Evolutionary conservation across 1,284 basidiomycete genomes (phyloP), one percentile per base, ranked within the genome.

Genomic region (Ustilago tritici): DNA sequence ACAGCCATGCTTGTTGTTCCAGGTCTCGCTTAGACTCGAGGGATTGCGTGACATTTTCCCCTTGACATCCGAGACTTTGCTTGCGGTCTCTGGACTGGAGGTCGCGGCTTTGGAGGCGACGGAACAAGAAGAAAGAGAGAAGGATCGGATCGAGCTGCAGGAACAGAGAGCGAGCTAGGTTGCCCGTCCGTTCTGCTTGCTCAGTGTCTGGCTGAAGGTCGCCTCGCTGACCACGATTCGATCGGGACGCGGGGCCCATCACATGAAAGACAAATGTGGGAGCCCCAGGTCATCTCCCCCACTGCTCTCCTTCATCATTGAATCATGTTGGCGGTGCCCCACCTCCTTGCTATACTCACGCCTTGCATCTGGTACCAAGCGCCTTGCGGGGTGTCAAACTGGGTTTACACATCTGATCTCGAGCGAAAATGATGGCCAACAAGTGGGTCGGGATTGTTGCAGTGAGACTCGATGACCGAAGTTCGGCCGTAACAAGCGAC

Each of bases 401-500:
- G 49, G 31, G 31, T 50, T 5, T 50, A 32, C 31, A 12, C 15
- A 12, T 28, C 28, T 50, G 49, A 14, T 50, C 46, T 31, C 49
- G 31, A 14, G 49, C 23, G 28, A 31, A 19, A 12, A 31, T 19
- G 28, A 50, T 14, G 49, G 49, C 10, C 31, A 17, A 17, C 49
- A 50, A 50, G 11, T 8, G 6, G 31, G 23, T 50, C 49, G 23
- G 49, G 49, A 12, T 50, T 23, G 49, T 50, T 54, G 19, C 52
- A 34, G 52, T 38, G 10, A 35, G 52, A 54, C 32, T 35, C n/a
- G 2, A 8, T 31, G 38, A 28, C 54, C 54, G 34, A 17, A 43
- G 56, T 56, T 56, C 28, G 56, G 8, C 56, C 56, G 56, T 32
- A 32, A n/a, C 3, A 57, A 57, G 56, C 56, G 40, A 57, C 31